These are phyloP conservation scores for Stachybotrys echinatus DNA, from an alignment of 2,329 filamentous ascomycete species.

Conservation along the genomic window DNA sequence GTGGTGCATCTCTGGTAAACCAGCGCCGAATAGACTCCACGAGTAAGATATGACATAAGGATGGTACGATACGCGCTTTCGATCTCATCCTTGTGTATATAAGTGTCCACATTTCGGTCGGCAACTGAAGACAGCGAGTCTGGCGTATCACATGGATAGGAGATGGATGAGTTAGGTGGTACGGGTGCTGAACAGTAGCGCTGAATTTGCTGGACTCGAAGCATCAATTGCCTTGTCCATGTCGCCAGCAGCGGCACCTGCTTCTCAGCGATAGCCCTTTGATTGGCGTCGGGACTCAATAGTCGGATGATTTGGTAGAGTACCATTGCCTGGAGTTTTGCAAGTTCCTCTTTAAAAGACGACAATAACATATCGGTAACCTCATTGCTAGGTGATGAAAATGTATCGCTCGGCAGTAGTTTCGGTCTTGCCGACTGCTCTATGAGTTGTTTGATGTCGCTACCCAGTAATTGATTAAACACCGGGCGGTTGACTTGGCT, in stretches of 20 bases:
- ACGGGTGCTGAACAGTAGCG: too few relatives aligned
- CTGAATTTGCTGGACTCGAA: slow-evolving; percentile 2
- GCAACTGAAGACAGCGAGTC: background rate
- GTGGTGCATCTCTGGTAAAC: slow-evolving; percentile 3
- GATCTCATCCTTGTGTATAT: slow-evolving; percentile 1
- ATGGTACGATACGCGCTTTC: slow-evolving; percentile 7
- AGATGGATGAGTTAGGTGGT: too few relatives aligned
- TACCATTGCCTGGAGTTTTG: slow-evolving; percentile 6
- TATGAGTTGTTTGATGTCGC: too few relatives aligned
- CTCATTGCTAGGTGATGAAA: too few relatives aligned
- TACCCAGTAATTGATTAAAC: slow-evolving; percentile 4
- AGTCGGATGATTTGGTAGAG: slow-evolving; percentile 8
- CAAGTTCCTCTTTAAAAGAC: slow-evolving; percentile 2
- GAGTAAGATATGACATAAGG: slow-evolving; percentile 4
- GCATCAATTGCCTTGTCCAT: slow-evolving; percentile 5
- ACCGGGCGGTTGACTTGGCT: background rate
- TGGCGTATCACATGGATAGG: too few relatives aligned
- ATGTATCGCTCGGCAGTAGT: too few relatives aligned
- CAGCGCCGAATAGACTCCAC: slow-evolving; percentile 2
- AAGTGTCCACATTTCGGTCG: too few relatives aligned
- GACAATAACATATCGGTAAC: background rate
- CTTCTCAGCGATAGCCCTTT: background rate
- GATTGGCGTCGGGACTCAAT: background rate
- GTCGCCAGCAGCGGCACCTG: slow-evolving; percentile 4
- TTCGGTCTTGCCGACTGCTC: too few relatives aligned